Evolutionary conservation across 2,329 filamentous ascomycete species (phyloP).

Genomic region (Anthostomella pinea): DNA sequence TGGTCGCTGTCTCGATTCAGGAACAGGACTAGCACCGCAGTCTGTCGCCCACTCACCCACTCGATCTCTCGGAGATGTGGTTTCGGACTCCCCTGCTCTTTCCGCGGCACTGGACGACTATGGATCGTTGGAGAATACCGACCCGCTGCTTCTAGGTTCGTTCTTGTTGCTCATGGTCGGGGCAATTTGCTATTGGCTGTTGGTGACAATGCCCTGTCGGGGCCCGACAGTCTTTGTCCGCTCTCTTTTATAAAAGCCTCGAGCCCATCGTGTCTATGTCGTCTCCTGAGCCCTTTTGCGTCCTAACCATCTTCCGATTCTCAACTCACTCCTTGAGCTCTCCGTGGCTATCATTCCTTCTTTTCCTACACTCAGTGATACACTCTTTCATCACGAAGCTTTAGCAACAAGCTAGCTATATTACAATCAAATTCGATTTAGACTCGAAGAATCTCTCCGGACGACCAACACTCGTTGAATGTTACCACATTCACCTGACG

Average conservation of each 20-base stretch:
- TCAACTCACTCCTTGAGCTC: conserved; percentile 22
- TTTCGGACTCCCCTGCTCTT: conserved; percentile 17
- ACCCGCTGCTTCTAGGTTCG: background rate
- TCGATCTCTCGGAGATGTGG: conserved; percentile 10
- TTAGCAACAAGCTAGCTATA: conserved; percentile 21
- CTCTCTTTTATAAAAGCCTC: conserved; percentile 21
- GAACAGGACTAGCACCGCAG: conserved; percentile 14
- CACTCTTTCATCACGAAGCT: conserved; percentile 28
- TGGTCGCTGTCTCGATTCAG: conserved; percentile 15
- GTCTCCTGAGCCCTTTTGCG: conserved; percentile 4
- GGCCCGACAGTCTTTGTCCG: conserved; percentile 12
- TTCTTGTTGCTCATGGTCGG: background rate
- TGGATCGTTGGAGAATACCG: conserved; percentile 12
- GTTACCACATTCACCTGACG: too few relatives aligned
- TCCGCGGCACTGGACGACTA: conserved; percentile 17
- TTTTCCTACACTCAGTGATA: conserved; percentile 22
- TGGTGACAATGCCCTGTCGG: conserved; percentile 9
- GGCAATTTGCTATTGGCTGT: conserved; percentile 18
- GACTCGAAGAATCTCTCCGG: conserved; percentile 4
- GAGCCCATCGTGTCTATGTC: conserved; percentile 9
- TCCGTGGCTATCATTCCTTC: conserved; percentile 25
- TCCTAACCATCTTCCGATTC: conserved; percentile 18
- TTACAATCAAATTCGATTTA: conserved; percentile 13
- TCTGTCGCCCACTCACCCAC: conserved; percentile 14
- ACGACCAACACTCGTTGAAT: background rate